These are phyloP conservation scores for cucumber (Cucumis sativus) DNA, from an alignment of 306 rosid genomes.

Conservation along the genomic window Cucumber_9930_V3 NC_026655.2:4980501-4981000, in stretches of 20 bases:
- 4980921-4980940: no score
- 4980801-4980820: slow-evolving; percentile 85
- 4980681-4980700: slow-evolving; percentile 36
- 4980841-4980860: slow-evolving; percentile 87
- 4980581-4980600: not conserved
- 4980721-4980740: slow-evolving; percentile 32
- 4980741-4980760: slow-evolving; percentile 61
- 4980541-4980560: slow-evolving; percentile 43
- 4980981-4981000: no score
- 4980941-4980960: no score
- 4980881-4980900: no score
- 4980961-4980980: no score
- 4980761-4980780: slow-evolving; percentile 48
- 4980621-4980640: slow-evolving; percentile 75
- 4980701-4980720: slow-evolving; percentile 39
- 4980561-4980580: slow-evolving; percentile 13
- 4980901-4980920: no score
- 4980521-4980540: slow-evolving; percentile 34
- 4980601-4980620: slow-evolving; percentile 43
- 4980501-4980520: slow-evolving; percentile 43
- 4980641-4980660: slow-evolving; percentile 98
- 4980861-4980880: not conserved
- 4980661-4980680: slow-evolving; percentile 32
- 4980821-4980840: slow-evolving; percentile 75
- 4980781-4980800: slow-evolving; percentile 74